These are phyloP conservation scores for Brassica nigra DNA, from an alignment of 345 rosid genomes.

Conservation along the genomic window DNA sequence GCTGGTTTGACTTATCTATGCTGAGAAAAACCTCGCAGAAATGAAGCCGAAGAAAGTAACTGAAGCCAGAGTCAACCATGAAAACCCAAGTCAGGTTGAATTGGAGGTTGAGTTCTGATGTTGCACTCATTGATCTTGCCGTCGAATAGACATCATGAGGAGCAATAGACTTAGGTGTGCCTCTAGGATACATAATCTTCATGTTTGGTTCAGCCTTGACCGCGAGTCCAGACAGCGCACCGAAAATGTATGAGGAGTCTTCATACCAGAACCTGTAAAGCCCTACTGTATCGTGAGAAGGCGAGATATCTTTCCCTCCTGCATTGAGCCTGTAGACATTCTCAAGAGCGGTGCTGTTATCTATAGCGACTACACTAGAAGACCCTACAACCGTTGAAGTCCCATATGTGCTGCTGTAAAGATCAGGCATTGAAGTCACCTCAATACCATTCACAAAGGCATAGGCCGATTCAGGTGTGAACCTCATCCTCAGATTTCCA, in stretches of 20 bases:
- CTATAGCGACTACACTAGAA: not conserved
- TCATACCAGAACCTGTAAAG: not conserved
- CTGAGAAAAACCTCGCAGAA: not conserved
- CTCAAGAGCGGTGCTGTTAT: not conserved
- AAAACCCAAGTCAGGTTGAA: not conserved
- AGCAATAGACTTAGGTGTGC: not conserved
- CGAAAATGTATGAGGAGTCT: not conserved
- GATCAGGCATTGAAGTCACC: not conserved
- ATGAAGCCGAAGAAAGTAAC: not conserved
- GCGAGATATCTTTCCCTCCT: not conserved
- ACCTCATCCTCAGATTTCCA: too few species aligned
- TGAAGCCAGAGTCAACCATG: not conserved
- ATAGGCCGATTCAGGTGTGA: too few species aligned
- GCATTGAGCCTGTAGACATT: not conserved
- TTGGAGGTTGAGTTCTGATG: not conserved
- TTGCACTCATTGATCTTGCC: not conserved
- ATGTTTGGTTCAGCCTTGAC: too few species aligned
- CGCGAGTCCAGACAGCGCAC: too few species aligned
- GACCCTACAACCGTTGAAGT: not conserved
- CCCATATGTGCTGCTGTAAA: not conserved
- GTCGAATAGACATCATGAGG: not conserved
- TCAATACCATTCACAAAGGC: not conserved
- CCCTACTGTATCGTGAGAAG: not conserved
- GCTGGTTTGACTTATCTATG: not conserved
- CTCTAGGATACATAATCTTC: not conserved